Percentiles rank a stretch among this genome's conserved stretches.
Conservation (phyloP, 108 stramenopile genomes). For the Chaetoceros muelleri region DNA sequence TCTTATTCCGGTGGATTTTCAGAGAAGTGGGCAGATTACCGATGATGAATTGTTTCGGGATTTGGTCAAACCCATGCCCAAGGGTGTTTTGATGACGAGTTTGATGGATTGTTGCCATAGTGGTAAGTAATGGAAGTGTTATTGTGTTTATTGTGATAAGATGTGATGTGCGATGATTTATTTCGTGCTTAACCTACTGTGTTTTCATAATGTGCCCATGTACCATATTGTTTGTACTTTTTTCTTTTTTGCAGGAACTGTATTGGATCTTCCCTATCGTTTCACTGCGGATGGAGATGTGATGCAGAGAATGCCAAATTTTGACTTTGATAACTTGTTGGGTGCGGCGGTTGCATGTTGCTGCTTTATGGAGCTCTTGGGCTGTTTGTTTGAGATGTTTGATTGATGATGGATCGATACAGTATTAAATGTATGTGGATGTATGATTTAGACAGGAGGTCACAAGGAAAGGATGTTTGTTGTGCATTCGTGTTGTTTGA, state of each 20-base stretch:
- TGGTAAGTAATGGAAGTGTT: too few species aligned
- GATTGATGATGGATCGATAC: not conserved
- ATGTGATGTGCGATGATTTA: too few species aligned
- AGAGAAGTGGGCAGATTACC: conserved; percentile 67
- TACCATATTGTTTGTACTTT: too few species aligned
- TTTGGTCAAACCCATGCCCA: conserved; percentile 62
- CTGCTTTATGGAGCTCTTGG: not conserved
- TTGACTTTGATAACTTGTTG: not conserved
- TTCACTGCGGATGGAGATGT: conserved; percentile 48
- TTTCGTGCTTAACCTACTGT: too few species aligned
- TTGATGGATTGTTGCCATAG: conserved; percentile 76
- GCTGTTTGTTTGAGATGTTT: not conserved
- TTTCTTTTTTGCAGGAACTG: conserved; percentile 57
- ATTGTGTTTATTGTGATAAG: too few species aligned
- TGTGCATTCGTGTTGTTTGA: too few species aligned
- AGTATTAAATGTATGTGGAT: too few species aligned
- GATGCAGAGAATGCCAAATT: not conserved
- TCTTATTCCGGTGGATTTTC: conserved; percentile 86
- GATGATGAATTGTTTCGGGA: conserved; percentile 76
- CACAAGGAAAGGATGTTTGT: too few species aligned
- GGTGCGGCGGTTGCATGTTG: not conserved
- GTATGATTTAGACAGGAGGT: too few species aligned
- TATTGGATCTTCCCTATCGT: conserved; percentile 70
- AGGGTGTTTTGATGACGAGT: conserved; percentile 65
- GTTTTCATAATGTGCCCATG: too few species aligned